Base-by-base conservation (phyloP, 2,329 filamentous ascomycete genomes). In the Helotiales sp. region DNA sequence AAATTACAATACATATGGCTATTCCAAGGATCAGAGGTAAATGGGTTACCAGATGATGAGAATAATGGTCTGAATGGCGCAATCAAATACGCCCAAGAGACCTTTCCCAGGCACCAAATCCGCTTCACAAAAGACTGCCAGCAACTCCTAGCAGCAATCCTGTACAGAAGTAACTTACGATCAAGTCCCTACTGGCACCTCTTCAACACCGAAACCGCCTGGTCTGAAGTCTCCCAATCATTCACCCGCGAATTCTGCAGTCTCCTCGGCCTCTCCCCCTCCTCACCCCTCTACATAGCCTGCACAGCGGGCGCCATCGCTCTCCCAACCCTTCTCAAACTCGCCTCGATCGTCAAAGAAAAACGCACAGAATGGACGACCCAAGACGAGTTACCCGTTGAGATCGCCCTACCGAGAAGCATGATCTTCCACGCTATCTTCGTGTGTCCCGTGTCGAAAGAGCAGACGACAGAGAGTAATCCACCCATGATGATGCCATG, bases 401-500 rank as follows among this genome's bases (percentile, higher is more conserved):
- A 92, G 74, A 89, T 87, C 1, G 85, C 87, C 1, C 80, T 89
- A 1, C 86, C 87, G 0, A 76, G 79, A 59, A 85, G 82, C 71
- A 88, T 88, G 85, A 82, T 89, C 58, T 99, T 97, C 82, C 96
- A 99, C 79, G 92, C 92, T 64, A 97, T 99, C 76, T 99, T 99
- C 77, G 96, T 99, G 49, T 99, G 96, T 76, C 96, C 96, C 0
- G 96, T 99, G 5, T 94, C 91, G 75, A 98, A 98, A 79, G 96
- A 97, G 77, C 96, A 99, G 79, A 93, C 92, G 0, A 99, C 95
- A 0, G 93, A 97, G 75, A 82, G 85, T 26, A 99, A 99, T 78
- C 96, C 96, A 11, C 93, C 96, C 1, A 96, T 98, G 91, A 96
- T 97, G 87, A 89, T 99, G 76, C 92, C 93, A 0, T 99, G 96